A percentile compares a stretch with the other conserved stretches of the same genome.
phyloP scores from a whole-genome alignment of 1,284 basidiomycete species.

The Quambalaria eucalypti region DNA sequence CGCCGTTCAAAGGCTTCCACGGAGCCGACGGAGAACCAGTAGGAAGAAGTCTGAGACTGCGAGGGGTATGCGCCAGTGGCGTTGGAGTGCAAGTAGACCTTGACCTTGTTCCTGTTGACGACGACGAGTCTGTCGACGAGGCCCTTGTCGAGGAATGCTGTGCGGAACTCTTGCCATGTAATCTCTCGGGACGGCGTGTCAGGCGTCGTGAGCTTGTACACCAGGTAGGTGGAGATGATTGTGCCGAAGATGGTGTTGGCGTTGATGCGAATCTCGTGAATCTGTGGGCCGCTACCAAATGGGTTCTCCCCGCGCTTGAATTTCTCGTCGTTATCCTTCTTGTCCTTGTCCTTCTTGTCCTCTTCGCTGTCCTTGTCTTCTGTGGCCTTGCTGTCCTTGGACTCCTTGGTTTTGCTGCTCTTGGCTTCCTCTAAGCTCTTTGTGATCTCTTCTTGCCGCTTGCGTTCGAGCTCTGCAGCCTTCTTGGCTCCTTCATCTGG shows the following conservation, averaged over 20 bases:
- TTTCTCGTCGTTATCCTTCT: slow-evolving; percentile 1
- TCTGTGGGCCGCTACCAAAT: not conserved
- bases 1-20: slow-evolving; percentile 94
- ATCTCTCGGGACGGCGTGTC: slow-evolving; percentile 66
- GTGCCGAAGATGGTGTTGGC: slow-evolving; percentile 38
- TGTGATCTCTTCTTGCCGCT: too few relatives aligned
- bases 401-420: not conserved
- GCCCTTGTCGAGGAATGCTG: slow-evolving; percentile 87
- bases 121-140: slow-evolving; percentile 90
- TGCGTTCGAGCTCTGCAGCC: too few relatives aligned
- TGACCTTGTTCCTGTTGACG: slow-evolving; percentile 80
- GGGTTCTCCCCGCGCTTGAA: too few relatives aligned
- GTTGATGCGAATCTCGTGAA: slow-evolving; percentile 34
- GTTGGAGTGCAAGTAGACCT: slow-evolving; percentile 71
- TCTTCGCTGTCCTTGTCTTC: not conserved
- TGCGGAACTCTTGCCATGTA: slow-evolving; percentile 97
- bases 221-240: slow-evolving; percentile 59
- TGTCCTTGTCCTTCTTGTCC: slow-evolving; percentile 2
- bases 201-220: slow-evolving; percentile 57
- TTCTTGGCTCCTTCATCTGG: too few relatives aligned
- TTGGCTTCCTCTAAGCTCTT: too few relatives aligned
- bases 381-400: not conserved
- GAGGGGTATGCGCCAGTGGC: slow-evolving; percentile 59
- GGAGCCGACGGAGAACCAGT: slow-evolving; percentile 94
- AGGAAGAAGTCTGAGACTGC: slow-evolving; percentile 46